These are phyloP conservation scores for Penicillium sp. DNA, from an alignment of 2,329 filamentous ascomycete species.

Conservation along the genomic window DNA sequence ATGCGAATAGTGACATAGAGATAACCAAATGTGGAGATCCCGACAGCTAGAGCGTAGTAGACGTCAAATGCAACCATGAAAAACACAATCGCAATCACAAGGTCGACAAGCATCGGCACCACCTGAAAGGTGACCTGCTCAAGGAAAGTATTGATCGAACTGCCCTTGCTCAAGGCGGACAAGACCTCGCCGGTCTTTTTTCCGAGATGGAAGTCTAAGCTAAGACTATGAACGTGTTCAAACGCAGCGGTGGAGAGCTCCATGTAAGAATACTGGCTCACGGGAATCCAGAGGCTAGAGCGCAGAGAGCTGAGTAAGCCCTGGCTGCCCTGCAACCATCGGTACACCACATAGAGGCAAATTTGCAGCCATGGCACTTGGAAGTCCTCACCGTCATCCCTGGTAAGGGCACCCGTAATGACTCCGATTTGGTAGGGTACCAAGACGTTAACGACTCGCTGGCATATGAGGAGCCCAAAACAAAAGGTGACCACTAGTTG, in stretches of 20 bases:
- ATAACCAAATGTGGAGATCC: constrained; percentile 92
- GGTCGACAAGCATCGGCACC: constrained; percentile 88
- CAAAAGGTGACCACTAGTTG: constrained; percentile 79
- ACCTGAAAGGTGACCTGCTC: constrained; percentile 97
- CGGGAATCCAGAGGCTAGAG: constrained; percentile 89
- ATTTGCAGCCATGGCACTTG: constrained; percentile 73
- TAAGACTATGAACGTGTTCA: constrained; percentile 93
- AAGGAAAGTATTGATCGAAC: constrained; percentile 92
- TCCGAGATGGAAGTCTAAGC: constrained; percentile 91
- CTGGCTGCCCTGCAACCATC: constrained; percentile 82
- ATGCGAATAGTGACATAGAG: constrained; percentile 95
- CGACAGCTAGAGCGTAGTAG: constrained; percentile 85
- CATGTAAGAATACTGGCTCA: constrained; percentile 94
- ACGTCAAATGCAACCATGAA: constrained; percentile 78
- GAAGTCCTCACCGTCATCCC: constrained; percentile 52
- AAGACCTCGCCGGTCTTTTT: constrained; percentile 96
- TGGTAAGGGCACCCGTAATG: constrained; percentile 73
- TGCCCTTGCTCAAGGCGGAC: constrained; percentile 93
- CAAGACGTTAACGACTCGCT: constrained; percentile 80
- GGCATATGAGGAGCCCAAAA: constrained; percentile 74
- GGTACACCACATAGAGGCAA: constrained; percentile 71
- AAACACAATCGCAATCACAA: constrained; percentile 79
- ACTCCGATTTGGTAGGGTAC: constrained; percentile 78
- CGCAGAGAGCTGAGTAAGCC: constrained; percentile 81
- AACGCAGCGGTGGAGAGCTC: constrained; percentile 93